Percentiles rank a stretch among this genome's conserved stretches.
Evolutionary conservation across 495 filamentous ascomycete genomes (phyloP).

Genomic region (Penicillium atrosanguineum): DNA sequence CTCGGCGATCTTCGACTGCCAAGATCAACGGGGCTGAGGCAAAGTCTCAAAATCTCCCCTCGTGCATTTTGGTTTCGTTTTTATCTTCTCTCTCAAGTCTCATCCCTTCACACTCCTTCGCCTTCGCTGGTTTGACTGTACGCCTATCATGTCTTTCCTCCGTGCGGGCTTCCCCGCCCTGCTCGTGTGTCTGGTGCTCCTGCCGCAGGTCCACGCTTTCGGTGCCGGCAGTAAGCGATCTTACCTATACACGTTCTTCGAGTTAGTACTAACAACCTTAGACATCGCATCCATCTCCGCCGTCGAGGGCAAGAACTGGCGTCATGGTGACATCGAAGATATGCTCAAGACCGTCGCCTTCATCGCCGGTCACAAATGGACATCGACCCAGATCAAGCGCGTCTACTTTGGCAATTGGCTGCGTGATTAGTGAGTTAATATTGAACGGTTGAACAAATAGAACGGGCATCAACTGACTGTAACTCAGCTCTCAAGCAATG

Average conservation of each 20-base stretch:
- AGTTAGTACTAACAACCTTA: conserved; percentile 11
- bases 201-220: conserved; percentile 64
- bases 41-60: not conserved
- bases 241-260: not conserved
- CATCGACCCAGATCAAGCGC: conserved; percentile 79
- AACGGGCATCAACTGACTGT: conserved; percentile 11
- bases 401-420: conserved; percentile 80
- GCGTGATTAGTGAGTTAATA: conserved; percentile 42
- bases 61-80: conserved; percentile 4
- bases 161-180: conserved; percentile 33
- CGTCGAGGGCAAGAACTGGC: conserved; percentile 93
- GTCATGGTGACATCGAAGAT: conserved; percentile 97
- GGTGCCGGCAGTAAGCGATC: conserved; percentile 71
- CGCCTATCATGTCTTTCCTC: conserved; percentile 29
- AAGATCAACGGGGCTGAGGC: conserved; percentile 10
- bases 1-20: conserved; percentile 9
- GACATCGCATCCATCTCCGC: conserved; percentile 90
- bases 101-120: not conserved
- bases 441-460: not conserved
- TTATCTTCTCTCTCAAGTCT: not conserved
- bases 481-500: conserved; percentile 74
- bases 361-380: conserved; percentile 92
- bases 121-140: not conserved
- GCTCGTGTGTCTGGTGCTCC: conserved; percentile 53
- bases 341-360: conserved; percentile 86